Percentiles rank a stretch among this genome's conserved stretches.
These are phyloP conservation scores for Metschnikowia henanensis DNA, from an alignment of 805 yeast species.

Conservation along the genomic window DNA sequence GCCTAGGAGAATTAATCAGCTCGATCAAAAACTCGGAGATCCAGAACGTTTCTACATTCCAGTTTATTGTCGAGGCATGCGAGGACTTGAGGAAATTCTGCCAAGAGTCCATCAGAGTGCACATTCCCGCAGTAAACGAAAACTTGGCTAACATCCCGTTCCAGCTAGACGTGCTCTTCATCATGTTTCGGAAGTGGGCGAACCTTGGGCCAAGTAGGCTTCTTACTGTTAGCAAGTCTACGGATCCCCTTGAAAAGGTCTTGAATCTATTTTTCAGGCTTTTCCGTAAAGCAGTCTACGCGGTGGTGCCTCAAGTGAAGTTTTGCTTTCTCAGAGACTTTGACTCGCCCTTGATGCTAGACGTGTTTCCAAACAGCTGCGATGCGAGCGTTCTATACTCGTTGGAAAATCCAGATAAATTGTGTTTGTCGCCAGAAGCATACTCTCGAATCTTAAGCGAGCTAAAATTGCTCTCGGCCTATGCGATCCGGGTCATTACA, in stretches of 20 bases:
- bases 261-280: conserved; percentile 33
- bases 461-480: conserved; percentile 26
- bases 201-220: conserved; percentile 32
- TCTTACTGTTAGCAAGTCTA: conserved; percentile 20
- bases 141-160: conserved; percentile 25
- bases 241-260: conserved; percentile 34
- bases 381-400: conserved; percentile 26
- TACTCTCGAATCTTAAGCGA: conserved; percentile 16
- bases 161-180: conserved; percentile 35
- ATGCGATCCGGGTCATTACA: conserved; percentile 31
- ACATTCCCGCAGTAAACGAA: conserved; percentile 27
- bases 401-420: conserved; percentile 19
- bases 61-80: conserved; percentile 23
- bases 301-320: conserved; percentile 40
- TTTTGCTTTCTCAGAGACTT: conserved; percentile 41
- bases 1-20: conserved; percentile 23
- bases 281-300: conserved; percentile 34
- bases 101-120: conserved; percentile 25
- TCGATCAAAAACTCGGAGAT: conserved; percentile 5
- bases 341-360: conserved; percentile 41
- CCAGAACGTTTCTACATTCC: conserved; percentile 9
- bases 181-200: conserved; percentile 38
- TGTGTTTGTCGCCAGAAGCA: conserved; percentile 15
- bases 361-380: conserved; percentile 26
- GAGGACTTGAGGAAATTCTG: conserved; percentile 25